A percentile compares a stretch with the other conserved stretches of the same genome.
Evolutionary conservation across 495 filamentous ascomycete species (phyloP).

Genomic region (Pseudotulostoma volvatum): DNA sequence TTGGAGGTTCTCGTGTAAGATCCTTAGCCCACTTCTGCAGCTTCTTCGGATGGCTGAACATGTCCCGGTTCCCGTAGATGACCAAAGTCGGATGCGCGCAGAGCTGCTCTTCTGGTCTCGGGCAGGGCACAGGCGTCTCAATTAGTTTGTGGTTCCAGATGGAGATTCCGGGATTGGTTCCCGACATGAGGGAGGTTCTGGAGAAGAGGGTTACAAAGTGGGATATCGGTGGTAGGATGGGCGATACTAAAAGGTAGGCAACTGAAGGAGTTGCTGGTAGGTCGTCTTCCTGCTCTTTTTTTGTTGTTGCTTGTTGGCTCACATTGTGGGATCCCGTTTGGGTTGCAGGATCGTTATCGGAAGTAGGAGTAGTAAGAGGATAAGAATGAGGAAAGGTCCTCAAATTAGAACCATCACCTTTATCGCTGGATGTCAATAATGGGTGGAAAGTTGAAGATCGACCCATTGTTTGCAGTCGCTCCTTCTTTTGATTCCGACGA

Average conservation of each 20-base stretch:
- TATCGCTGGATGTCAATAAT: no score
- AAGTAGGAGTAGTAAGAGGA: no score
- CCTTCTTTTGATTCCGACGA: no score
- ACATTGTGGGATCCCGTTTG: no score
- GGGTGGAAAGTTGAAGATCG: background rate
- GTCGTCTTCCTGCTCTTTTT: no score
- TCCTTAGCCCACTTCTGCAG: slow-evolving; percentile 53
- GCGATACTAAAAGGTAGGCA: slow-evolving; percentile 72
- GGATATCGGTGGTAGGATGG: slow-evolving; percentile 48
- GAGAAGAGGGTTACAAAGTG: slow-evolving; percentile 40
- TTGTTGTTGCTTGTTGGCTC: no score
- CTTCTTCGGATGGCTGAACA: slow-evolving; percentile 54
- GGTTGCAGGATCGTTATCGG: no score
- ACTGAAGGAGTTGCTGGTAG: no score
- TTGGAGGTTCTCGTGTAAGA: slow-evolving; percentile 24
- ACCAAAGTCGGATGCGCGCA: slow-evolving; percentile 43
- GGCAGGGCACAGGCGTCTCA: slow-evolving; percentile 20
- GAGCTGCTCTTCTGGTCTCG: slow-evolving; percentile 35
- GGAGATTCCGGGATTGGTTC: slow-evolving; percentile 4
- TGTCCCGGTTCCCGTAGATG: slow-evolving; percentile 65
- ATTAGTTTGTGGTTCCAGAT: no score
- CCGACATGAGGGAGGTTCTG: slow-evolving; percentile 17
- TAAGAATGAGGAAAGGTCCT: no score
- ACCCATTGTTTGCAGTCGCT: slow-evolving; percentile 1
- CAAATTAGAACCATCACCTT: no score